Percentiles rank a stretch among this genome's conserved stretches.
phyloP scores from a whole-genome alignment of 2,329 filamentous ascomycete genomes.

The Microcera coccophila region DNA sequence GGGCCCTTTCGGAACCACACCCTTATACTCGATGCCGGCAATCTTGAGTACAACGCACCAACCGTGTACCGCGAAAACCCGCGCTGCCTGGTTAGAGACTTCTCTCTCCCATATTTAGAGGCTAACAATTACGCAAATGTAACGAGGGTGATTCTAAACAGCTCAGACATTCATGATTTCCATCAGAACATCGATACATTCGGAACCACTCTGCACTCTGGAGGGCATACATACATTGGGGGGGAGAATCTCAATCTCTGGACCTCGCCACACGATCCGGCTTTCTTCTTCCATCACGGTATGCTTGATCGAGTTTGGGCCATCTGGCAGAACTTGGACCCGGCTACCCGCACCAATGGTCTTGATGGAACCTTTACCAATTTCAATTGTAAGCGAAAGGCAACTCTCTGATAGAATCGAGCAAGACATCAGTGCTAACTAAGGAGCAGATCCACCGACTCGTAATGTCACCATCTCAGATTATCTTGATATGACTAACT shows the following conservation, averaged over 20 bases:
- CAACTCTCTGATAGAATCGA: no score
- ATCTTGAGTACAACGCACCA: constrained; percentile 18
- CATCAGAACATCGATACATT: constrained; percentile 39
- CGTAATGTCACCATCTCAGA: no score
- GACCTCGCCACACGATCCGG: constrained; percentile 36
- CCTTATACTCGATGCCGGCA: constrained; percentile 33
- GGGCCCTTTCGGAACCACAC: constrained; percentile 47
- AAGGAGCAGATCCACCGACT: no score
- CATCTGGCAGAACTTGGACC: constrained; percentile 30
- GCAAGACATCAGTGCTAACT: no score
- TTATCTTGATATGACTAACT: no score
- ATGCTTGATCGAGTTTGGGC: constrained; percentile 29
- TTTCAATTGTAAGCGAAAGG: no score
- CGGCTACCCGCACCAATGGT: no score
- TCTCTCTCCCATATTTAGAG: no score
- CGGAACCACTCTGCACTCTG: constrained; percentile 13
- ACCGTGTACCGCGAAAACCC: constrained; percentile 42
- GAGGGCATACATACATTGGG: constrained; percentile 37
- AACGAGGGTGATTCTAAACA: constrained; percentile 37
- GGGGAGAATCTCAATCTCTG: constrained; percentile 42
- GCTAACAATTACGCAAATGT: no score
- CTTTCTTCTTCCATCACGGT: constrained; percentile 33
- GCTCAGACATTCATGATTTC: constrained; percentile 38
- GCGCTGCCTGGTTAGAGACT: no score
- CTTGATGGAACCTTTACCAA: no score